Percentiles rank a stretch among this genome's conserved stretches.
phyloP scores from a whole-genome alignment of 2,329 filamentous ascomycete genomes.

The Stachybotrys chartarum region DNA sequence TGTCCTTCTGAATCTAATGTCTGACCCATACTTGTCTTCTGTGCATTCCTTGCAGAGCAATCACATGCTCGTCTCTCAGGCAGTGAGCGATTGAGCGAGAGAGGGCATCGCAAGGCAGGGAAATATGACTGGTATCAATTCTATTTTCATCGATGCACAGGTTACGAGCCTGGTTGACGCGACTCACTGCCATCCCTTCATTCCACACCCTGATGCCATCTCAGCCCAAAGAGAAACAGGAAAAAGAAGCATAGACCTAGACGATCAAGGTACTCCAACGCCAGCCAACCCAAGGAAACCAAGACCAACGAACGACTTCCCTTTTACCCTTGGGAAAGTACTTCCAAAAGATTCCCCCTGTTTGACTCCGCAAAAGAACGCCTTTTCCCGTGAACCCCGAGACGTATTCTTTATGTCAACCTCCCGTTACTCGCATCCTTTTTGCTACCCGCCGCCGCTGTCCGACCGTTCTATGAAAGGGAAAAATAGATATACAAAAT shows the following conservation, averaged over 20 bases:
- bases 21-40: neutral
- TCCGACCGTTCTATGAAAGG: neutral
- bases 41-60: neutral
- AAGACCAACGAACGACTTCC: neutral
- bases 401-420: neutral
- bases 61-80: neutral
- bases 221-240: neutral
- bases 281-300: neutral
- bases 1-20: neutral
- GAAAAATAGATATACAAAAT: slow-evolving; percentile 12
- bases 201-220: neutral
- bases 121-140: neutral
- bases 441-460: neutral
- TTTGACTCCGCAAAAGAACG: too few species aligned
- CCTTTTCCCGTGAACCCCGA: neutral
- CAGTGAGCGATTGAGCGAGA: neutral
- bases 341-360: too few species aligned
- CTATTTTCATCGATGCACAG: neutral
- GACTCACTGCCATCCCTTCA: neutral
- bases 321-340: neutral
- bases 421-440: neutral
- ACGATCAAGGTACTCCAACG: neutral
- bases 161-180: neutral
- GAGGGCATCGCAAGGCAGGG: neutral
- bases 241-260: neutral